phyloP scores from a whole-genome alignment of 306 rosid genomes.

The Cicer cuneatum region DNA sequence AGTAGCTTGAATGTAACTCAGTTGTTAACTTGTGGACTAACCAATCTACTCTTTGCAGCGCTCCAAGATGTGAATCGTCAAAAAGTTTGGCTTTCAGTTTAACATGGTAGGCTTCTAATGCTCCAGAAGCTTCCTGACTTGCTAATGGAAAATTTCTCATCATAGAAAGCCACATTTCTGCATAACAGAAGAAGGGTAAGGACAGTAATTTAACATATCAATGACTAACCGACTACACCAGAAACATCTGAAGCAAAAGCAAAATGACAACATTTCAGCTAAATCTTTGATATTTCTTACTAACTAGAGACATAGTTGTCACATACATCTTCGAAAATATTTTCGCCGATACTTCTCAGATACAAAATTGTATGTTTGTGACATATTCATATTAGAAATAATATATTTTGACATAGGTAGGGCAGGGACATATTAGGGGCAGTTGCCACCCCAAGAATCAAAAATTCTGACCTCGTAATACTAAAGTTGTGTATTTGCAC shows the following conservation, averaged over 20 bases:
- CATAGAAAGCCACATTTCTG: conserved; percentile 97
- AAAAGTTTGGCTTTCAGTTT: conserved; percentile 87
- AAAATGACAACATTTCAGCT: conserved; percentile 22
- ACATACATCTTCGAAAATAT: no score
- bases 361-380: no score
- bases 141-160: conserved; percentile 79
- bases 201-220: conserved; percentile 35
- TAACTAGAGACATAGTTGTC: no score
- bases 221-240: neutral
- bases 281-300: no score
- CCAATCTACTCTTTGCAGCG: conserved; percentile 96
- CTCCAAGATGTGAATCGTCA: conserved; percentile 95
- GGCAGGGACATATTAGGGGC: no score
- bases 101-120: conserved; percentile 88
- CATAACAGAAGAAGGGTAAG: conserved; percentile 6
- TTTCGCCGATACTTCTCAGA: no score
- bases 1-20: conserved; percentile 89
- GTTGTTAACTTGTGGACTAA: conserved; percentile 92
- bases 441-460: no score
- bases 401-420: no score
- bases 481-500: no score
- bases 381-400: no score
- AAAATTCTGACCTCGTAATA: no score
- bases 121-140: conserved; percentile 96
- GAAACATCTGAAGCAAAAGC: conserved; percentile 25